Conservation (phyloP, 352 stramenopile genomes). For the Saprolegnia diclina region DNA sequence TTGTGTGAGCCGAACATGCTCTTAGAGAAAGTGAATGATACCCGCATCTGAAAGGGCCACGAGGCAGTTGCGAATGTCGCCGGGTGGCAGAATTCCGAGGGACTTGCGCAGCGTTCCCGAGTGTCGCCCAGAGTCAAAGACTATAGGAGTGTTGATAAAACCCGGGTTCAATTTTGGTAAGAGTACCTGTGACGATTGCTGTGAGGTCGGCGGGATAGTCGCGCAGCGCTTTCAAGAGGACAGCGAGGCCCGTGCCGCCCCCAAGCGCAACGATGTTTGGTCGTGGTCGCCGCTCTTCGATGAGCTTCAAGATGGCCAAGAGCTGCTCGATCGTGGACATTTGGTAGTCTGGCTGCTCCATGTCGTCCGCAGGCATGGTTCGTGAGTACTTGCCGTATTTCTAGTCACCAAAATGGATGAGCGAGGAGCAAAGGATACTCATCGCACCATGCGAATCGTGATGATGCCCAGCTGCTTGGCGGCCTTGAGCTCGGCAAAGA, state of each 20-base stretch:
- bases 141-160: constrained; percentile 27
- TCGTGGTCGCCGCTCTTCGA: constrained; percentile 68
- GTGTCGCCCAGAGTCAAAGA: constrained; percentile 81
- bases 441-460: constrained; percentile 63
- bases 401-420: constrained; percentile 30
- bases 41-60: constrained; percentile 76
- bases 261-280: constrained; percentile 82
- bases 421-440: background rate
- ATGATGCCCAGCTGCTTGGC: constrained; percentile 73
- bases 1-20: background rate
- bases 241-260: constrained; percentile 69
- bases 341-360: constrained; percentile 78
- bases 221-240: constrained; percentile 77
- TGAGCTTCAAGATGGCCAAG: constrained; percentile 61
- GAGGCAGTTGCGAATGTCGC: constrained; percentile 83
- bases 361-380: constrained; percentile 79
- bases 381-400: constrained; percentile 78
- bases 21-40: constrained; percentile 15
- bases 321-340: constrained; percentile 77
- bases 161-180: background rate
- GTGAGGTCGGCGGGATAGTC: constrained; percentile 80
- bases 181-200: constrained; percentile 67
- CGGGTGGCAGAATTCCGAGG: constrained; percentile 70
- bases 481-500: constrained; percentile 84
- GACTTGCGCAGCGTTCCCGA: constrained; percentile 77